Conservation (phyloP, 2,329 filamentous ascomycete species). For the Elsinoe perseae region DNA sequence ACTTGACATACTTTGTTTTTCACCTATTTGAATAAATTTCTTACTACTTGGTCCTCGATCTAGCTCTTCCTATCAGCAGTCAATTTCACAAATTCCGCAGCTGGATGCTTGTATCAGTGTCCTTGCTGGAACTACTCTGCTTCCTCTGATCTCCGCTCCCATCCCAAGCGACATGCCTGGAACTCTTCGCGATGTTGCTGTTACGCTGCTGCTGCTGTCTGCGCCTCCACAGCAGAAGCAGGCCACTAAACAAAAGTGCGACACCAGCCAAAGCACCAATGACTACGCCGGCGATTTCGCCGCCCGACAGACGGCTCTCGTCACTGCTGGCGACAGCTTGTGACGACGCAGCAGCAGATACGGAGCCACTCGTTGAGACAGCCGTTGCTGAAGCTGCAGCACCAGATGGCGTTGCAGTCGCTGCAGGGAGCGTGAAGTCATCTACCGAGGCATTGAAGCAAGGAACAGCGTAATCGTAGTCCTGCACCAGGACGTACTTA, state of each 20-base stretch:
- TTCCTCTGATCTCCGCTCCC: conserved; percentile 9
- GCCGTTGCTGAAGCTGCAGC: conserved; percentile 12
- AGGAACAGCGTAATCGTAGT: conserved; percentile 36
- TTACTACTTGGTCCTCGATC: neutral
- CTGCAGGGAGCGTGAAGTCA: conserved; percentile 27
- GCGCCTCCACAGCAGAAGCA: neutral
- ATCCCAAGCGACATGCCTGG: conserved; percentile 11
- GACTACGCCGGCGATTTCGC: conserved; percentile 39
- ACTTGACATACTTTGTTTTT: too few relatives aligned
- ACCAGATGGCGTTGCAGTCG: conserved; percentile 19
- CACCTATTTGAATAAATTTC: neutral
- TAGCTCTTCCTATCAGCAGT: neutral
- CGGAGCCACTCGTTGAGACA: conserved; percentile 19
- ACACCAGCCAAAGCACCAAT: conserved; percentile 28
- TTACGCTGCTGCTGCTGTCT: conserved; percentile 2
- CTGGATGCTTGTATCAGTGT: conserved; percentile 8
- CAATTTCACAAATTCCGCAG: conserved; percentile 7
- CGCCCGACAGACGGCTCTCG: conserved; percentile 29
- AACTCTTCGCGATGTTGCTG: neutral
- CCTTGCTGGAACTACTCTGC: conserved; percentile 9
- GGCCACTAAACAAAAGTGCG: conserved; percentile 14
- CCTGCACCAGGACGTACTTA: conserved; percentile 35
- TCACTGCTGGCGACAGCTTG: conserved; percentile 12
- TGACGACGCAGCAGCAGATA: conserved; percentile 18
- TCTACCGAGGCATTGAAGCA: conserved; percentile 42